Evolutionary conservation across 176 grass and related monocot genomes (phyloP).

Genomic region (Zea mays): Zm-B73-REFERENCE-NAM-5.0 NC_050102.1:168940001-168940500

Average conservation of each 20-base stretch:
- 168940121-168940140: neutral
- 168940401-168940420: neutral
- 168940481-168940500: constrained; percentile 45
- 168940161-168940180: constrained; percentile 66
- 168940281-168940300: constrained; percentile 54
- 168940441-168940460: constrained; percentile 21
- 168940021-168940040: too few relatives aligned
- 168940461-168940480: neutral
- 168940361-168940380: constrained; percentile 70
- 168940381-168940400: constrained; percentile 28
- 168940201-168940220: constrained; percentile 56
- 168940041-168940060: too few relatives aligned
- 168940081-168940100: too few relatives aligned
- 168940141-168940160: neutral
- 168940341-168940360: constrained; percentile 4
- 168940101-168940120: neutral
- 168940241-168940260: constrained; percentile 73
- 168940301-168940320: constrained; percentile 62
- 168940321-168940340: constrained; percentile 64
- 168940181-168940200: constrained; percentile 62
- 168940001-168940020: too few relatives aligned
- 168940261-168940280: constrained; percentile 34
- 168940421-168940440: constrained; percentile 29
- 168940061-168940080: too few relatives aligned
- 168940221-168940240: constrained; percentile 65